These are phyloP conservation scores for Podaxis pistillaris DNA, from an alignment of 768 basidiomycete genomes.

Conservation along the genomic window DNA sequence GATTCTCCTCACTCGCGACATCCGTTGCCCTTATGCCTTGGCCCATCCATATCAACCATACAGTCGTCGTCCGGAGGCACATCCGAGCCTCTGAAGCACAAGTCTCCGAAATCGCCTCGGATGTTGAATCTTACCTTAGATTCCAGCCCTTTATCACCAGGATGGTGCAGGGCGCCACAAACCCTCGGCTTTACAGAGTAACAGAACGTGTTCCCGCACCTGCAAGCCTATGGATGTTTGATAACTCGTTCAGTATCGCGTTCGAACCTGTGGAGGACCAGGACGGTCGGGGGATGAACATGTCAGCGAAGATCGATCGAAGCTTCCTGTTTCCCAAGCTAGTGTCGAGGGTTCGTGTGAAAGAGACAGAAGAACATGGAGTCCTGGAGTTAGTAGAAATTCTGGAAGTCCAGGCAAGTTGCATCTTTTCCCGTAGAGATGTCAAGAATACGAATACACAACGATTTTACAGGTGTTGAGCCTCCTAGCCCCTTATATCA, in stretches of 20 bases:
- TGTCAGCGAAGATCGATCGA: conserved; percentile 12
- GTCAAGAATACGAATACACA: not conserved
- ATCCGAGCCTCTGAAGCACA: conserved; percentile 17
- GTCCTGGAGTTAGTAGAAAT: conserved; percentile 26
- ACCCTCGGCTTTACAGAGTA: conserved; percentile 7
- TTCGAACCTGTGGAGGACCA: conserved; percentile 13
- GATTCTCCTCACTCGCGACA: not conserved
- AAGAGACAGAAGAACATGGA: conserved; percentile 16
- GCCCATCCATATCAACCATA: conserved; percentile 29
- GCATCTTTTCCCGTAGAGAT: not conserved
- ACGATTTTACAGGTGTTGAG: conserved; percentile 26
- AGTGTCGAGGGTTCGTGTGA: conserved; percentile 17
- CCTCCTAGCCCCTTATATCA: conserved; percentile 34
- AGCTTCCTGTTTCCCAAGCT: conserved; percentile 16
- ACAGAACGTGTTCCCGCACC: conserved; percentile 1
- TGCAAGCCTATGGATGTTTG: not conserved
- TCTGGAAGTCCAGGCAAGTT: conserved; percentile 26
- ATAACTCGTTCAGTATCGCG: not conserved
- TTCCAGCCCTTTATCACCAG: conserved; percentile 9
- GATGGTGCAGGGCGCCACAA: conserved; percentile 1
- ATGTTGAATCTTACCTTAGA: conserved; percentile 3
- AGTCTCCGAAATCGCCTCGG: conserved; percentile 7
- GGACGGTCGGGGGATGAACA: conserved; percentile 21
- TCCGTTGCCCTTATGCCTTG: conserved; percentile 22
- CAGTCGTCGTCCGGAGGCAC: conserved; percentile 22